Evolutionary conservation across 768 basidiomycete genomes (phyloP).

Genomic region (Pulveroboletus sp.): DNA sequence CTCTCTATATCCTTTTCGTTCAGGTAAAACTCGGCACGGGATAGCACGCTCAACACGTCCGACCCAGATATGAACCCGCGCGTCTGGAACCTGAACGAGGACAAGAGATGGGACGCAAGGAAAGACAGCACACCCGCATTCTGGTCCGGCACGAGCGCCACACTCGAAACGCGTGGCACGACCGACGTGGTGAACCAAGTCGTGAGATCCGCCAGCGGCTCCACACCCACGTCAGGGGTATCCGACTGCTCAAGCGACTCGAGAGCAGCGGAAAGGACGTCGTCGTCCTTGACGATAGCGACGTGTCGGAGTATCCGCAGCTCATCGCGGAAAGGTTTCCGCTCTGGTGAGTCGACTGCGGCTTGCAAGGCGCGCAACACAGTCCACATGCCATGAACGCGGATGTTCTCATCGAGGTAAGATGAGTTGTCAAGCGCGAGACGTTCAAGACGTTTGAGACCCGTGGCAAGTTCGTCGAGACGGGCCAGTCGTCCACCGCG

Average conservation of each 20-base stretch:
- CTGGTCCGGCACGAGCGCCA: constrained; percentile 90
- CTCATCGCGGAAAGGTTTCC: constrained; percentile 86
- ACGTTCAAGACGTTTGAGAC: constrained; percentile 86
- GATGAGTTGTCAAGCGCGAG: constrained; percentile 86
- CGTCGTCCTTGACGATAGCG: constrained; percentile 65
- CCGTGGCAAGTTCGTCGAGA: constrained; percentile 87
- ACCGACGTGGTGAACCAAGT: constrained; percentile 89
- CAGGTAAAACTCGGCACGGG: constrained; percentile 84
- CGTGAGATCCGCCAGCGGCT: constrained; percentile 84
- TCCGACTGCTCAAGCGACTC: constrained; percentile 66
- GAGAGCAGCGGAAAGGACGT: constrained; percentile 58
- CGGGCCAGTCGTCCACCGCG: constrained; percentile 93
- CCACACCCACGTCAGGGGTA: constrained; percentile 75
- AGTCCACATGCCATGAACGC: constrained; percentile 88
- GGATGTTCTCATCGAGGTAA: constrained; percentile 90
- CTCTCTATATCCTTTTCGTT: constrained; percentile 84
- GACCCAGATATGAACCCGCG: constrained; percentile 66
- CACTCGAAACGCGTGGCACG: constrained; percentile 75
- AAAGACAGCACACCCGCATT: constrained; percentile 86
- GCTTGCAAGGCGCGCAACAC: constrained; percentile 77
- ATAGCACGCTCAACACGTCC: constrained; percentile 83
- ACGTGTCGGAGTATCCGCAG: constrained; percentile 78
- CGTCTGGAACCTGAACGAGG: constrained; percentile 72
- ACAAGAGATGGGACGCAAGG: constrained; percentile 73
- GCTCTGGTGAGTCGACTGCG: constrained; percentile 58